phyloP scores from a whole-genome alignment of 2,329 filamentous ascomycete species.

The Scedosporium aurantiacum region DNA sequence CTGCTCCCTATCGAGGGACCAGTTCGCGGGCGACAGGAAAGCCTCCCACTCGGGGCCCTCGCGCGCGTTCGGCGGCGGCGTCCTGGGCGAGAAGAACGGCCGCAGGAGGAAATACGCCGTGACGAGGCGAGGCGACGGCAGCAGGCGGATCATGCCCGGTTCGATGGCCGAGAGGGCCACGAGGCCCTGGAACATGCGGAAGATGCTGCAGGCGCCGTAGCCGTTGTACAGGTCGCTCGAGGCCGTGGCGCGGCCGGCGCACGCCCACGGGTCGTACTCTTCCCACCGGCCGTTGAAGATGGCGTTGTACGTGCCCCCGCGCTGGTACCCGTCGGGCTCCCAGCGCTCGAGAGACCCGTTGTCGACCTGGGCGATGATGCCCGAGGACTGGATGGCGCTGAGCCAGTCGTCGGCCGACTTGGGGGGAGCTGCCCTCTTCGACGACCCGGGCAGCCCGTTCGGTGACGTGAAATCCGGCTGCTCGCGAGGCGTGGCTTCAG shows the following conservation, averaged over 20 bases:
- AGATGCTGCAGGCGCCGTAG: slow-evolving; percentile 44
- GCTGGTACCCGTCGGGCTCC: slow-evolving; percentile 57
- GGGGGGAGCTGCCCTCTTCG: slow-evolving; percentile 8
- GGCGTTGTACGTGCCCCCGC: slow-evolving; percentile 41
- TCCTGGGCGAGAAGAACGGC: slow-evolving; percentile 40
- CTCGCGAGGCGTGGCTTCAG: slow-evolving; percentile 22
- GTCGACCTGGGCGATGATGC: slow-evolving; percentile 55
- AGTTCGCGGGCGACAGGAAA: slow-evolving; percentile 37
- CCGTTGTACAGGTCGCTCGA: slow-evolving; percentile 48
- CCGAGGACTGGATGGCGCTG: slow-evolving; percentile 29
- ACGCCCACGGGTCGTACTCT: slow-evolving; percentile 44
- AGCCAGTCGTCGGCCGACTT: slow-evolving; percentile 27
- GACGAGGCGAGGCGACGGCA: slow-evolving; percentile 62
- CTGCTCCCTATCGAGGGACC: slow-evolving; percentile 34
- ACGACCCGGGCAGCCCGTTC: slow-evolving; percentile 4
- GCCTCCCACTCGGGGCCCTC: slow-evolving; percentile 34
- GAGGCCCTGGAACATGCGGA: slow-evolving; percentile 49
- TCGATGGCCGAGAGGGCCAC: slow-evolving; percentile 43
- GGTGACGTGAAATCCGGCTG: slow-evolving; percentile 9
- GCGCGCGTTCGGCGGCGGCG: slow-evolving; percentile 24
- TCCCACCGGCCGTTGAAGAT: slow-evolving; percentile 44
- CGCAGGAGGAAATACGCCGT: slow-evolving; percentile 67
- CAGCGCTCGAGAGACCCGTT: slow-evolving; percentile 62
- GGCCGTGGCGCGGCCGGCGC: slow-evolving; percentile 38
- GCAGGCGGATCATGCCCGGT: slow-evolving; percentile 59